Evolutionary conservation across 129 eudicot species (phyloP).

Genomic region (Calendula officinalis): DNA sequence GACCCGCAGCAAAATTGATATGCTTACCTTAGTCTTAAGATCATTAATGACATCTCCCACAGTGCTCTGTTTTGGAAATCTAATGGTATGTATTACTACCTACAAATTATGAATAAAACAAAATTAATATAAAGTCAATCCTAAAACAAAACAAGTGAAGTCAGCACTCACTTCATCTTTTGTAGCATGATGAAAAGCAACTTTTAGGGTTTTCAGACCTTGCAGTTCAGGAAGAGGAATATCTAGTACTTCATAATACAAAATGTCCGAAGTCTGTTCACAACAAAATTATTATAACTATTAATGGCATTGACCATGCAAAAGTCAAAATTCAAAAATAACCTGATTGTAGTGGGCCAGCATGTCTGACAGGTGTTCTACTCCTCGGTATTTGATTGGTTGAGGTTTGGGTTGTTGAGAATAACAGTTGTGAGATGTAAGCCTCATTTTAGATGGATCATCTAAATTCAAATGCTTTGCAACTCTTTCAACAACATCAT

Average conservation of each 20-base stretch:
- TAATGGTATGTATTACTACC: conserved; percentile 68
- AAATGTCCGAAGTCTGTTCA: conserved; percentile 67
- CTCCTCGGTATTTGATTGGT: conserved; percentile 66
- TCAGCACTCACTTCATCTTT: conserved; percentile 81
- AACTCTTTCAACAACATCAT: conserved; percentile 77
- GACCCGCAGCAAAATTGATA: not conserved
- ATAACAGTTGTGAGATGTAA: conserved; percentile 85
- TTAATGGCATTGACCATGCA: not conserved
- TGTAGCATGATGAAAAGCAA: conserved; percentile 80
- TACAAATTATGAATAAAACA: no score
- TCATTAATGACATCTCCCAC: conserved; percentile 82
- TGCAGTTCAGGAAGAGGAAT: conserved; percentile 90
- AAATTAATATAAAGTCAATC: no score
- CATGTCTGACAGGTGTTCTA: conserved; percentile 74
- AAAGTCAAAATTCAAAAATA: conserved; percentile 2
- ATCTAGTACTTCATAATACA: conserved; percentile 87
- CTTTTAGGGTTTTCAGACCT: conserved; percentile 78
- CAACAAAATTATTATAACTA: conserved; percentile 10
- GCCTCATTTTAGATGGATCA: conserved; percentile 82
- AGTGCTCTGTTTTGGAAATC: conserved; percentile 82
- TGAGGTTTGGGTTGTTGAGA: conserved; percentile 93
- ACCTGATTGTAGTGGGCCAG: conserved; percentile 90
- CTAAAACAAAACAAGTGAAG: no score
- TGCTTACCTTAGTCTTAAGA: conserved; percentile 64
- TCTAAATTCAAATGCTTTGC: conserved; percentile 57